Evolutionary conservation across 1,284 basidiomycete genomes (phyloP), one percentile per base, ranked within the genome.

Genomic region (Abortiporus biennis): DNA sequence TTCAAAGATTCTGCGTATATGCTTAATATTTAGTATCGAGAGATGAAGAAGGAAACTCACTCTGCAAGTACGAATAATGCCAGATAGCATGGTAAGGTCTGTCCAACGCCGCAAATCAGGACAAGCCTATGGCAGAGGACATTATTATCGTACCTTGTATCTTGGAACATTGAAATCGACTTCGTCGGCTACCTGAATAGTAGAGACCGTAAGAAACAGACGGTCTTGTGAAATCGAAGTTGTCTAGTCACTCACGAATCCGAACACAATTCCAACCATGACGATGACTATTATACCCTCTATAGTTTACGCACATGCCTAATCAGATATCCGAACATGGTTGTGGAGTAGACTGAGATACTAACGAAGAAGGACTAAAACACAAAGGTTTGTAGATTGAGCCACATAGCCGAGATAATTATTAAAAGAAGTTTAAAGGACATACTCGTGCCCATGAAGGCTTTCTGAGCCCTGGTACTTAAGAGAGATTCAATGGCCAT

Each of bases 1-100:
- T 52, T 87, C 84, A 46, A 88, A 88, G 1, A 85, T 47, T 56
- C 85, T 87, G 51, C 20, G 19, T 20, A 43, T 4, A 42, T 15
- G 15, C n/a, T 40, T 15, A 40, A 29, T 19, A 5, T 4, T 15
- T 9, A 4, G 29, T 9, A 4, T 6, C 3, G 20, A 24, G 13
- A 4, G 12, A n/a, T 9, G 9, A 12, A 16, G 11, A 4, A 15
- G 13, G 3, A 11, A 6, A 58, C 73, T 42, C 58, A 85, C 86
- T 86, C 85, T 44, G 82, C 85, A n/a, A 90, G 67, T 27, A 79
- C 77, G 60, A 88, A 90, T 11, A 90, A 68, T 2, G 84, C 84
- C 6, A 90, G 74, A 59, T 88, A 90, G 59, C 87, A 89, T 49
- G 87, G 80, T 47, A 90, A 60, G n/a, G 87, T 90, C 83, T 89